phyloP scores from a whole-genome alignment of 1,284 basidiomycete genomes.

The Trametes pubescens region DNA sequence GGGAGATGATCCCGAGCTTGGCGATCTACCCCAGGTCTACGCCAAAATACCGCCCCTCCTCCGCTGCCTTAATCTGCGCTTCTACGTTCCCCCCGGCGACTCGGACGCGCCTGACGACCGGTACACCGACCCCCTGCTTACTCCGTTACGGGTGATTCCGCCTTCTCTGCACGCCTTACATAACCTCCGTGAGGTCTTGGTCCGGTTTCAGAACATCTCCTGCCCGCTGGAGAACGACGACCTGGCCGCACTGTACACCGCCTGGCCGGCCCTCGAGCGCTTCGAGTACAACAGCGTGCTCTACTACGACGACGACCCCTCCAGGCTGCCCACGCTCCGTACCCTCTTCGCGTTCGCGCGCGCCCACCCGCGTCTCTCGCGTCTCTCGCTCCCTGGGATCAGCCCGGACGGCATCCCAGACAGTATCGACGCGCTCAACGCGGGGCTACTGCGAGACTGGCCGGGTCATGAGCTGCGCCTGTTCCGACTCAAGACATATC shows the following conservation, averaged over 20 bases:
- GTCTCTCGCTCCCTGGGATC: background rate
- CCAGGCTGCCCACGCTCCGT: background rate
- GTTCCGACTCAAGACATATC: background rate
- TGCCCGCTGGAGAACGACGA: background rate
- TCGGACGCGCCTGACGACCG: too few species aligned
- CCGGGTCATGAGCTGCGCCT: background rate
- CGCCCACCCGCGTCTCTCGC: background rate
- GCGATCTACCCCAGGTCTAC: background rate
- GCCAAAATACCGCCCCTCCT: background rate
- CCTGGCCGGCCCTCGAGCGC: slow-evolving; percentile 2
- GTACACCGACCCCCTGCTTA: too few species aligned
- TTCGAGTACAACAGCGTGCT: background rate
- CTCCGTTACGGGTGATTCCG: background rate
- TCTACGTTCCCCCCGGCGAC: background rate
- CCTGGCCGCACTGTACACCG: background rate
- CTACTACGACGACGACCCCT: background rate
- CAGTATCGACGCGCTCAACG: background rate
- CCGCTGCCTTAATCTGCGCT: background rate
- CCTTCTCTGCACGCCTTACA: background rate
- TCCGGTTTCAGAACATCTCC: background rate
- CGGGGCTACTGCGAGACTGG: background rate
- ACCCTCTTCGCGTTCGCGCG: slow-evolving; percentile 3
- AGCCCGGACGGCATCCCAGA: background rate
- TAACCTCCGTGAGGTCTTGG: background rate
- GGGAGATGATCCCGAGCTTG: background rate